Evolutionary conservation across 768 basidiomycete genomes (phyloP), one percentile per base, ranked within the genome.

Genomic region (Suillus variegatus): DNA sequence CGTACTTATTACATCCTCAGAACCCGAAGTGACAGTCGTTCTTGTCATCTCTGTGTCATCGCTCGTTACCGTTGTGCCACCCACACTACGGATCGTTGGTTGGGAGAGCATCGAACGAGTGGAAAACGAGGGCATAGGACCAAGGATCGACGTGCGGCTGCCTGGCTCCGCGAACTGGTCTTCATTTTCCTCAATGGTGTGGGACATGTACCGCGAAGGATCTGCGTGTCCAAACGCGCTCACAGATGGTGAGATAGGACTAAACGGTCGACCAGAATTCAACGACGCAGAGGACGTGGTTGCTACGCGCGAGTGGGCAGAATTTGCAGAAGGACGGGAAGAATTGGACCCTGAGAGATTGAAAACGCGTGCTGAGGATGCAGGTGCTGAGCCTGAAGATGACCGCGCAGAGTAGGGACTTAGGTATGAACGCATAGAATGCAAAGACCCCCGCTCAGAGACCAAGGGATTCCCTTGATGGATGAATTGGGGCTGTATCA

Each of bases 371-470:
- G 77, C 79, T 7, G 81, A 75, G 4, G 86, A 84, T 8, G 81
- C 76, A 7, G 86, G 79, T 10, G 81, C 84, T 9, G 89, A 89
- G 54, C 85, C 84, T 32, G 83, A 78, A 43, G 41, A 62, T 0
- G 86, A 85, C 54, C 82, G 81, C 35, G 71, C 73, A 2, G 82
- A 77, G 18, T 77, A 72, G 0, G 87, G 85, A 68, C 80, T 81
- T 22, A 88, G 73, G 62, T 85, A 84, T 1, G 88, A 88, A 25
- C 80, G 81, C 80, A 85, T 82, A 0, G 90, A 91, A 69, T 88
- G 84, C 13, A 92, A 73, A 0, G 91, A 92, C 32, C 84, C 87
- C 68, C 83, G 82, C 68, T 91, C 88, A 28, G 90, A 88, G n/a
- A 73, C 73, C 51, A 82, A 71, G 28, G 76, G 70, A 44, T 76